Evolutionary conservation across 2,329 filamentous ascomycete genomes (phyloP).

Genomic region (Elsinoe perseae): DNA sequence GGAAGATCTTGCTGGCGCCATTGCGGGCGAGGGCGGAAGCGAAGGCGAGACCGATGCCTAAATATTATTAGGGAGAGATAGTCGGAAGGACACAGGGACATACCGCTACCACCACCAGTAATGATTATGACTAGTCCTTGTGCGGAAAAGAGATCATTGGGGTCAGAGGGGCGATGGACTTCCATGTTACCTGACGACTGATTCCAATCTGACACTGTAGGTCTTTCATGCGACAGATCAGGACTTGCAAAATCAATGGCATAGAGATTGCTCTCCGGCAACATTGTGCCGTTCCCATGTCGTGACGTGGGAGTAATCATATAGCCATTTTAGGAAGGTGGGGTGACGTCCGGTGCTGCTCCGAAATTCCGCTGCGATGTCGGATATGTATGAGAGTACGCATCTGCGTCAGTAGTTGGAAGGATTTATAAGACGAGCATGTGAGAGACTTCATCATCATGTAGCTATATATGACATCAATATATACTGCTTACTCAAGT

Average conservation of each 20-base stretch:
- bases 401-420: too few species aligned
- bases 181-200: conserved; percentile 27
- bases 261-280: not conserved
- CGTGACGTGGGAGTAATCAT: conserved; percentile 7
- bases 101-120: conserved; percentile 37
- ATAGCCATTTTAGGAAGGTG: conserved; percentile 4
- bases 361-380: not conserved
- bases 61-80: not conserved
- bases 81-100: conserved; percentile 16
- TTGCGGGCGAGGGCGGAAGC: conserved; percentile 34
- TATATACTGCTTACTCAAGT: not conserved
- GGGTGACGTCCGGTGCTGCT: not conserved
- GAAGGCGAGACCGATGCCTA: conserved; percentile 23
- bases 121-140: conserved; percentile 35
- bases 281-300: not conserved
- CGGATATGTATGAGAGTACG: not conserved
- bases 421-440: too few species aligned
- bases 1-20: conserved; percentile 32
- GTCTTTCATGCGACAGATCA: not conserved
- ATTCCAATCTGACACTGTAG: not conserved
- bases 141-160: conserved; percentile 33
- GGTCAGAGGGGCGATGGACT: conserved; percentile 28
- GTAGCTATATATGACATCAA: not conserved
- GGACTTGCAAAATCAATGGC: not conserved
- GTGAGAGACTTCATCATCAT: not conserved